Percentiles rank a stretch among this genome's conserved stretches.
Evolutionary conservation across 805 yeast species (phyloP).

Genomic region (Cyberlindnera amylophila): DNA sequence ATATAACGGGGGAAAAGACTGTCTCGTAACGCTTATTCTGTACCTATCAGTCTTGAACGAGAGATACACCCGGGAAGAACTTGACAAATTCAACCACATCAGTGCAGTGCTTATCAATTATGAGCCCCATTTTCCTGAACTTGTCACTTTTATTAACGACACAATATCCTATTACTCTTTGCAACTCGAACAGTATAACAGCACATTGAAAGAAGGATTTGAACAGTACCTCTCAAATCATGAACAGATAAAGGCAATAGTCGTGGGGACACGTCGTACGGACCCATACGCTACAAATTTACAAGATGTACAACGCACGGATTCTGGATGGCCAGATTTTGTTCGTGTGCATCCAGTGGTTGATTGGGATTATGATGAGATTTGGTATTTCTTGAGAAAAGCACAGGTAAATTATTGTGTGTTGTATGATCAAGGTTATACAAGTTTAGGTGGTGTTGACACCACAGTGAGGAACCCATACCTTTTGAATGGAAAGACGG

Average conservation of each 20-base stretch:
- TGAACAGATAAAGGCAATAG: slow-evolving; percentile 60
- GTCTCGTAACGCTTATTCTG: slow-evolving; percentile 79
- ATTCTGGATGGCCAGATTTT: slow-evolving; percentile 89
- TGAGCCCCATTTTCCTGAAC: slow-evolving; percentile 67
- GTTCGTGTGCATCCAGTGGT: slow-evolving; percentile 82
- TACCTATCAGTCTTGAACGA: slow-evolving; percentile 54
- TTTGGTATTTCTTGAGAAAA: slow-evolving; percentile 77
- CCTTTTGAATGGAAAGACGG: slow-evolving; percentile 30
- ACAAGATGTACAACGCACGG: slow-evolving; percentile 65
- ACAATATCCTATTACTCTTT: slow-evolving; percentile 57
- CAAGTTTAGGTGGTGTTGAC: slow-evolving; percentile 79
- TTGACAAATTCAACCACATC: slow-evolving; percentile 30
- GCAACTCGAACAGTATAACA: slow-evolving; percentile 36
- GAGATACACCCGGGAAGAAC: slow-evolving; percentile 16
- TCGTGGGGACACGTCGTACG: slow-evolving; percentile 83
- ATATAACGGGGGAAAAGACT: slow-evolving; percentile 96
- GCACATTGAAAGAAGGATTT: slow-evolving; percentile 63
- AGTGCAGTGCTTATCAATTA: slow-evolving; percentile 73
- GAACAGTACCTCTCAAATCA: slow-evolving; percentile 50
- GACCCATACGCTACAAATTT: slow-evolving; percentile 78
- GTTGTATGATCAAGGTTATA: slow-evolving; percentile 80
- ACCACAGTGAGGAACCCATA: slow-evolving; percentile 73
- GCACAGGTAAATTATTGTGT: slow-evolving; percentile 64
- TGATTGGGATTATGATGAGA: slow-evolving; percentile 78
- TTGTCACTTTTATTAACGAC: slow-evolving; percentile 57